A percentile compares a stretch with the other conserved stretches of the same genome.
phyloP scores from a whole-genome alignment of 441 rosid genomes.

The Euphorbia celastroides region DNA sequence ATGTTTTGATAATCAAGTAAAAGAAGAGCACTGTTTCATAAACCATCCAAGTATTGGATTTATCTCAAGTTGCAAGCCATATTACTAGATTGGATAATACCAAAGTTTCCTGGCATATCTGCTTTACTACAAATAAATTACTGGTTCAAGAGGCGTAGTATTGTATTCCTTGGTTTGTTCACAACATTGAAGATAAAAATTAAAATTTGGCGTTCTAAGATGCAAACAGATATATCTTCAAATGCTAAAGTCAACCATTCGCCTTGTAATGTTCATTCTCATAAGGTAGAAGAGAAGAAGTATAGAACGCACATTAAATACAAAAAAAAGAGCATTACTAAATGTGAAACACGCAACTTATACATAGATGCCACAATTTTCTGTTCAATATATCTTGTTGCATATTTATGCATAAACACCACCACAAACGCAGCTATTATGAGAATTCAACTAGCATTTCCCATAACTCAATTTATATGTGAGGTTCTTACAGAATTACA shows the following conservation, averaged over 20 bases:
- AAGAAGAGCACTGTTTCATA: background rate
- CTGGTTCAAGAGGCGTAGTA: background rate
- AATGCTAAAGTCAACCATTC: background rate
- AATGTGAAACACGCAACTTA: background rate
- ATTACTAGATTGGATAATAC: background rate
- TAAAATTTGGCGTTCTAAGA: background rate
- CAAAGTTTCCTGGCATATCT: slow-evolving; percentile 1
- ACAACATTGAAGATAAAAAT: background rate
- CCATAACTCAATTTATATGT: background rate
- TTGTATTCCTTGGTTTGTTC: background rate
- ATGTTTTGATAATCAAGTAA: background rate
- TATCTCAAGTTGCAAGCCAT: background rate
- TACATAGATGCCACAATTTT: background rate
- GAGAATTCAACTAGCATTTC: background rate
- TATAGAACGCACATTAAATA: background rate
- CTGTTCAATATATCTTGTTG: background rate
- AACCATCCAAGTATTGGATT: background rate
- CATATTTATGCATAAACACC: background rate
- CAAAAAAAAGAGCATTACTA: background rate
- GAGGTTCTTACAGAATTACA: background rate
- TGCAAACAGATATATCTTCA: slow-evolving; percentile 2
- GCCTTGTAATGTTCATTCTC: background rate
- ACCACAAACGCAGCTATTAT: background rate
- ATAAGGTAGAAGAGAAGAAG: background rate
- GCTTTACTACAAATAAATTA: background rate